Evolutionary conservation across 768 basidiomycete genomes (phyloP).

Genomic region (Tylopilus rubrobrunneus): DNA sequence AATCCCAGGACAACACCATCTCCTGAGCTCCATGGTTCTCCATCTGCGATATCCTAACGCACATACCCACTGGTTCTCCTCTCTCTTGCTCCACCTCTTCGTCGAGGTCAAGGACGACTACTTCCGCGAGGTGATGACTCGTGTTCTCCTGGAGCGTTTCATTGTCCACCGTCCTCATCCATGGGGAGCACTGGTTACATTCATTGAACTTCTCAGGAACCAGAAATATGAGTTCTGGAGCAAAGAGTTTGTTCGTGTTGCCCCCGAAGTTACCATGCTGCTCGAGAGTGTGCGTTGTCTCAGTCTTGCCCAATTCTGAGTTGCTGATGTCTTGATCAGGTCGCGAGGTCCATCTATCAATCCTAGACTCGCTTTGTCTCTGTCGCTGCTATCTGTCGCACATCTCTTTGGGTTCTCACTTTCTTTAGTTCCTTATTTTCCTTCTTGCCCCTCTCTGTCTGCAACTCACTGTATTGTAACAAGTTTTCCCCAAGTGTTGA

Average conservation of each 20-base stretch:
- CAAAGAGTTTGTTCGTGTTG: slow-evolving; percentile 80
- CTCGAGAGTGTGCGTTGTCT: slow-evolving; percentile 68
- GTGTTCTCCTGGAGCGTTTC: slow-evolving; percentile 89
- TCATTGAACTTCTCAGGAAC: slow-evolving; percentile 90
- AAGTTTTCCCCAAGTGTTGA: slow-evolving; percentile 54
- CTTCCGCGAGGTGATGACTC: slow-evolving; percentile 80
- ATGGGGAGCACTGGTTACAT: slow-evolving; percentile 91
- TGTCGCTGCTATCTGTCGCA: slow-evolving; percentile 75
- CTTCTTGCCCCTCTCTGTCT: slow-evolving; percentile 27
- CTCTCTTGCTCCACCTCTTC: slow-evolving; percentile 85
- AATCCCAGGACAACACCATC: slow-evolving; percentile 83
- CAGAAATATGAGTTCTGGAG: slow-evolving; percentile 89
- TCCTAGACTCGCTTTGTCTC: slow-evolving; percentile 61
- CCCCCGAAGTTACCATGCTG: slow-evolving; percentile 81
- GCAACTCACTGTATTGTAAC: slow-evolving; percentile 85
- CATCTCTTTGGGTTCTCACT: slow-evolving; percentile 57
- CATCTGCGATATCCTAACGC: slow-evolving; percentile 97
- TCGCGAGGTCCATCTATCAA: slow-evolving; percentile 74
- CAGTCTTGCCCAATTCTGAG: not conserved
- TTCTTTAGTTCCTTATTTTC: slow-evolving; percentile 8
- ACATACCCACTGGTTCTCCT: slow-evolving; percentile 98
- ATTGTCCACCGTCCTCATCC: slow-evolving; percentile 94
- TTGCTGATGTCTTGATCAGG: slow-evolving; percentile 39
- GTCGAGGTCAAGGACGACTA: slow-evolving; percentile 70
- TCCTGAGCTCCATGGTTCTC: slow-evolving; percentile 88